These are phyloP conservation scores for Dendrostoma leiphaemia DNA, from an alignment of 2,329 filamentous ascomycete genomes.

Conservation along the genomic window DNA sequence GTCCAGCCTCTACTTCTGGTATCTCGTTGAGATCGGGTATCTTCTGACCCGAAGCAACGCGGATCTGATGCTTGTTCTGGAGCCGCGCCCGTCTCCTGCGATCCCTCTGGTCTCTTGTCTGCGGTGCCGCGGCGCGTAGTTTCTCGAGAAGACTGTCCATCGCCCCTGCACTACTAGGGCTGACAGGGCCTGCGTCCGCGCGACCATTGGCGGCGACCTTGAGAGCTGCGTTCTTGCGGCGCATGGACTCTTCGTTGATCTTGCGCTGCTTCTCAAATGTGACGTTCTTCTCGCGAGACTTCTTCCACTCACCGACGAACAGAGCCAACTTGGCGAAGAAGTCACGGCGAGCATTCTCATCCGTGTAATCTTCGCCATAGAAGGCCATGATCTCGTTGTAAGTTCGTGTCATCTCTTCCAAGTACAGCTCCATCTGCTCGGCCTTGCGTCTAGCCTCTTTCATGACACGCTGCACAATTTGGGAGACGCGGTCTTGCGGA, in stretches of 20 bases:
- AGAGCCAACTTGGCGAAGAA: constrained; percentile 93
- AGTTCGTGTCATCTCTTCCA: constrained; percentile 87
- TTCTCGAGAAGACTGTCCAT: constrained; percentile 98
- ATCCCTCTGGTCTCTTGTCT: constrained; percentile 85
- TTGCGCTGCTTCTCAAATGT: constrained; percentile 75
- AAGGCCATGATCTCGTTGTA: constrained; percentile 96
- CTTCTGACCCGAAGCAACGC: constrained; percentile 83
- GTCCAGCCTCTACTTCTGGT: constrained; percentile 49
- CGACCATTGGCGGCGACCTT: constrained; percentile 50
- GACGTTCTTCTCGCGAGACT: constrained; percentile 90
- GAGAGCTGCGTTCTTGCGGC: constrained; percentile 77
- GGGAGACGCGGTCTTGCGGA: constrained; percentile 89
- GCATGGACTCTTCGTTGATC: constrained; percentile 88
- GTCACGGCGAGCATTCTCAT: constrained; percentile 89
- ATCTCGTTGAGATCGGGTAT: constrained; percentile 72
- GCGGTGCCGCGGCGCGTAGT: constrained; percentile 85
- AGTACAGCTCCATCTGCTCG: constrained; percentile 89
- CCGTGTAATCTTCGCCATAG: constrained; percentile 89
- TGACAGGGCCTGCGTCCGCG: constrained; percentile 49
- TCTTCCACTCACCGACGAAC: constrained; percentile 95
- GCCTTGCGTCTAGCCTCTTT: constrained; percentile 95
- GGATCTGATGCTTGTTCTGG: constrained; percentile 87
- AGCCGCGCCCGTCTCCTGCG: constrained; percentile 81
- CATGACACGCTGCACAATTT: constrained; percentile 90
- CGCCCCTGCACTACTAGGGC: constrained; percentile 76